Base-by-base conservation (phyloP, 1,284 basidiomycete genomes). In the Flammula alnicola region DNA sequence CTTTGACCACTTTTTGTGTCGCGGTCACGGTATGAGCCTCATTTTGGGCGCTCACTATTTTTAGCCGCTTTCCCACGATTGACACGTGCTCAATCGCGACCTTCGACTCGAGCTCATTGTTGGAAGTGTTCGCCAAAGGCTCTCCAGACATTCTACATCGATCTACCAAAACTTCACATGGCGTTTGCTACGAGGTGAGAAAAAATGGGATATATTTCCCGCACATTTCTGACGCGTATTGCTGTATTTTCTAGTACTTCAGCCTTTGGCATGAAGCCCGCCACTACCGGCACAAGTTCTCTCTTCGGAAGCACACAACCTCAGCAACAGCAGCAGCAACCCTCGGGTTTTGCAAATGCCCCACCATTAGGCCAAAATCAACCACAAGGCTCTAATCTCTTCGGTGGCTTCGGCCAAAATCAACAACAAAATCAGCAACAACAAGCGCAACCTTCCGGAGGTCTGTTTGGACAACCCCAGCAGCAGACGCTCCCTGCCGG, bases 231-330 rank as follows among this genome's bases (percentile, higher is more conserved):
- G 11, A 20, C n/a, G 29, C 10, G 16, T 30, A 5, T 3, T 19
- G 0, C 12, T 20, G 30, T 47, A 6, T 23, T 32, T 19, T 37
- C 8, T 44, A 75, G 72, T 46, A 49, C 66, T 16, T 62, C 75
- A 17, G 72, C 71, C 32, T 77, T 76, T 62, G 71, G 74, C 43
- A 66, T 71, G 27, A 74, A 74, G 52, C 67, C 74, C 14, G 57
- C 61, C 12, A 55, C 60, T 6, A 44, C 58, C 27, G 39, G 25
- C 30, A 30, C n/a, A n/a, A n/a, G n/a, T n/a, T n/a, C n/a, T n/a
- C n/a, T 58, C 17, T 59, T 75, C 66, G 67, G 69, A 10, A 51
- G 35, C 11, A 38, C 48, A 27, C 61, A 61, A 45, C 66, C 65
- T 25, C 65, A 56, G n/a, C n/a, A n/a, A 27, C 59, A 57, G 37